phyloP scores from a whole-genome alignment of 331 rosid genomes.

The Rhamnella rubrinervis region DNA sequence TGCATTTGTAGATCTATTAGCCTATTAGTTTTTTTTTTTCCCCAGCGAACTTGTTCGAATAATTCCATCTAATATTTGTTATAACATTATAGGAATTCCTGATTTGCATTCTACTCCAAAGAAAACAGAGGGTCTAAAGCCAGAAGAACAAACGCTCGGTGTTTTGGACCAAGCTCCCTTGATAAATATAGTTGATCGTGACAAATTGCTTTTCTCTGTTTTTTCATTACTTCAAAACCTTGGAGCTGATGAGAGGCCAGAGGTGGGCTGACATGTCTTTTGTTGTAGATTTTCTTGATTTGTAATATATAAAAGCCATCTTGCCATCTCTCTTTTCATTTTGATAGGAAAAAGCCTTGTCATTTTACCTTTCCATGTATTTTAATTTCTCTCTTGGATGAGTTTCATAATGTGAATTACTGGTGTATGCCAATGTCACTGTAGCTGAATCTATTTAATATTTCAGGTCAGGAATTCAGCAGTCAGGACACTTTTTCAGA shows the following conservation, averaged over 20 bases:
- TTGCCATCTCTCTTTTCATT: too few species aligned
- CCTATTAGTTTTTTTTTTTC: neutral
- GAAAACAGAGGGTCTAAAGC: slow-evolving; percentile 40
- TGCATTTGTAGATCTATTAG: slow-evolving; percentile 21
- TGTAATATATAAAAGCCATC: neutral
- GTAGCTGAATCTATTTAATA: slow-evolving; percentile 19
- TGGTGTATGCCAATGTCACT: neutral
- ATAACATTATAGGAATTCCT: slow-evolving; percentile 30
- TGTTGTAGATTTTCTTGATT: neutral
- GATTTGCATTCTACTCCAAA: slow-evolving; percentile 41
- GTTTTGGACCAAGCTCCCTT: slow-evolving; percentile 42
- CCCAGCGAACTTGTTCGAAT: neutral
- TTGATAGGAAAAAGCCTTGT: too few species aligned
- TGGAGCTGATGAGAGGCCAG: slow-evolving; percentile 98
- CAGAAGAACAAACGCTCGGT: slow-evolving; percentile 34
- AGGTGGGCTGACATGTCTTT: slow-evolving; percentile 44
- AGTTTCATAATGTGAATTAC: too few species aligned
- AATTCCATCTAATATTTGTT: slow-evolving; percentile 4
- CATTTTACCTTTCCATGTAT: too few species aligned
- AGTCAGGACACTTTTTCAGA: slow-evolving; percentile 91
- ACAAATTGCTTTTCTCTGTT: slow-evolving; percentile 73
- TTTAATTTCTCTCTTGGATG: too few species aligned
- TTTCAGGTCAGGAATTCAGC: slow-evolving; percentile 94
- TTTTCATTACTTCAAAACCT: slow-evolving; percentile 89
- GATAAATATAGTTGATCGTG: slow-evolving; percentile 49